Conservation (phyloP, 129 eudicot species). For the Logfia minima region DNA sequence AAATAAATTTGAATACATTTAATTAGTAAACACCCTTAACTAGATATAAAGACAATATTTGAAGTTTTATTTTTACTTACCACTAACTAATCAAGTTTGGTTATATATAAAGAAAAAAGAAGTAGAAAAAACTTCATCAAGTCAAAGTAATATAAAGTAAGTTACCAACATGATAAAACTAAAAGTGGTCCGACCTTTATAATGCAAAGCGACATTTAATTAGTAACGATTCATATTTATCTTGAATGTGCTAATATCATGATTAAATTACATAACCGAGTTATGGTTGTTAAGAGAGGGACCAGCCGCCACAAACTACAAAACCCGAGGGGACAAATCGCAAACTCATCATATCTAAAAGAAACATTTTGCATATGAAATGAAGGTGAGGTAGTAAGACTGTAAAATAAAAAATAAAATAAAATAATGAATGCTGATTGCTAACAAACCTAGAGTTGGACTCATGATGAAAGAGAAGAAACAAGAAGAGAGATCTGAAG, state of each 20-base stretch:
- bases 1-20: too few relatives aligned
- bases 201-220: background rate
- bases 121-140: too few relatives aligned
- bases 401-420: conserved; percentile 18
- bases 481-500: conserved; percentile 29
- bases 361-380: background rate
- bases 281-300: conserved; percentile 10
- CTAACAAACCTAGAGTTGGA: conserved; percentile 41
- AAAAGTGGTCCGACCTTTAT: background rate
- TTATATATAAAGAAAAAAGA: too few relatives aligned
- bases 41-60: too few relatives aligned
- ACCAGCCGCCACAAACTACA: background rate
- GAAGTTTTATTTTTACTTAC: too few relatives aligned
- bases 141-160: too few relatives aligned
- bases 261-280: background rate
- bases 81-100: too few relatives aligned
- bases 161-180: background rate
- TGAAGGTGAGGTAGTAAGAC: conserved; percentile 10
- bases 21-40: too few relatives aligned
- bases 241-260: background rate
- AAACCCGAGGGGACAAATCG: background rate
- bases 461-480: conserved; percentile 29
- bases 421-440: conserved; percentile 29
- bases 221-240: background rate
- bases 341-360: background rate